Evolutionary conservation across 805 yeast species (phyloP).

Genomic region (Wickerhamomyces subpelliculosus): DNA sequence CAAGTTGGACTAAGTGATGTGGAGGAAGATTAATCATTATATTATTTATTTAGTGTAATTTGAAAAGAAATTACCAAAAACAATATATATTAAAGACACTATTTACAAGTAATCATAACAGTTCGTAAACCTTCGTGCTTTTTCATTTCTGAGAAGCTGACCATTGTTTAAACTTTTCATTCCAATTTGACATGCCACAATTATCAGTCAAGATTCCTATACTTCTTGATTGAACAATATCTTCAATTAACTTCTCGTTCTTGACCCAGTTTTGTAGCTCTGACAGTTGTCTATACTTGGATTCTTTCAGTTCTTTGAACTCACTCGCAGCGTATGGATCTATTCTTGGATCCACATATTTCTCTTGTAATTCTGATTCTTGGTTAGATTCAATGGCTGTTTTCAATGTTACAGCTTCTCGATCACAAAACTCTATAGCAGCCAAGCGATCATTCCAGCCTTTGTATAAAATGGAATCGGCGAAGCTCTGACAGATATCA

Average conservation of each 20-base stretch:
- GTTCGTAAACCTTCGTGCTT: not conserved
- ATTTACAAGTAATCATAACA: not conserved
- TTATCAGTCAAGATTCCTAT: conserved; percentile 1
- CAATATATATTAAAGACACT: not conserved
- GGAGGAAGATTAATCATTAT: conserved; percentile 3
- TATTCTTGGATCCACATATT: conserved; percentile 26
- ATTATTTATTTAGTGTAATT: too few relatives aligned
- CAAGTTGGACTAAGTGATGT: conserved; percentile 22
- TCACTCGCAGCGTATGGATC: conserved; percentile 48
- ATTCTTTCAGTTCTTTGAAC: conserved; percentile 22
- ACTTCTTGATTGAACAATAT: conserved; percentile 9
- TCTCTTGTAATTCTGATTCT: conserved; percentile 13
- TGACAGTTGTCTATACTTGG: conserved; percentile 20
- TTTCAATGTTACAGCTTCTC: conserved; percentile 24
- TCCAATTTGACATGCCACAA: not conserved
- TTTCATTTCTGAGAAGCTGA: not conserved
- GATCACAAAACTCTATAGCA: conserved; percentile 36
- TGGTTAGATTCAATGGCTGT: conserved; percentile 22
- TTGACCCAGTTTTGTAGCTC: conserved; percentile 28
- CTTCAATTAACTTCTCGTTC: conserved; percentile 36
- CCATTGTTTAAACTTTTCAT: not conserved
- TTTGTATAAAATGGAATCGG: conserved; percentile 32
- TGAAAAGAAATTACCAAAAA: too few relatives aligned
- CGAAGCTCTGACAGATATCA: conserved; percentile 28
- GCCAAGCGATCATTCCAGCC: conserved; percentile 38